Conservation (phyloP, 164 flowering plant species). For the Aristolochia contorta region DNA sequence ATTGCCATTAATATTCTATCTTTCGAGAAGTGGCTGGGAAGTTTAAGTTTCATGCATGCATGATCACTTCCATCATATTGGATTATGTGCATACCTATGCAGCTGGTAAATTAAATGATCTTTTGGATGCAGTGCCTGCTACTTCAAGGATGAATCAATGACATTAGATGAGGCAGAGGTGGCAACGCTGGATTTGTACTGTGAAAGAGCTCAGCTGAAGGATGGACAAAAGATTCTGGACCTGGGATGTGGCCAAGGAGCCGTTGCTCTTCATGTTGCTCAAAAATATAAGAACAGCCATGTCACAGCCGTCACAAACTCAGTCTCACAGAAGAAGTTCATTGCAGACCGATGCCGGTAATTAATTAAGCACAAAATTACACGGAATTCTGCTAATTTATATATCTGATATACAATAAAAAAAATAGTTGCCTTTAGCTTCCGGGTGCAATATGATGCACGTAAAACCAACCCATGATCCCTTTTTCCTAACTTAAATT, state of each 20-base stretch:
- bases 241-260: conserved; percentile 10
- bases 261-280: conserved; percentile 5
- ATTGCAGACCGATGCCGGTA: neutral
- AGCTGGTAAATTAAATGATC: too few species aligned
- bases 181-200: conserved; percentile 13
- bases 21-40: too few species aligned
- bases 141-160: conserved; percentile 7
- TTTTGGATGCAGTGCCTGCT: neutral
- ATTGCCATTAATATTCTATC: too few species aligned
- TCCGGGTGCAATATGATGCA: too few species aligned
- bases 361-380: neutral
- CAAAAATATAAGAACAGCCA: conserved; percentile 6
- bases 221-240: conserved; percentile 10
- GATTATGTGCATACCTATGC: too few species aligned
- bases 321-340: neutral
- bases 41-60: too few species aligned
- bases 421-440: too few species aligned
- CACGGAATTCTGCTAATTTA: too few species aligned
- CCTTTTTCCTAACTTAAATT: neutral
- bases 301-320: conserved; percentile 1
- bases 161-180: conserved; percentile 10
- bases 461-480: neutral
- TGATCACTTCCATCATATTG: too few species aligned
- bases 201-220: conserved; percentile 6
- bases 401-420: too few species aligned